A percentile compares a stretch with the other conserved stretches of the same genome.
phyloP scores from a whole-genome alignment of 306 rosid species.

The Quercus mongolica region DNA sequence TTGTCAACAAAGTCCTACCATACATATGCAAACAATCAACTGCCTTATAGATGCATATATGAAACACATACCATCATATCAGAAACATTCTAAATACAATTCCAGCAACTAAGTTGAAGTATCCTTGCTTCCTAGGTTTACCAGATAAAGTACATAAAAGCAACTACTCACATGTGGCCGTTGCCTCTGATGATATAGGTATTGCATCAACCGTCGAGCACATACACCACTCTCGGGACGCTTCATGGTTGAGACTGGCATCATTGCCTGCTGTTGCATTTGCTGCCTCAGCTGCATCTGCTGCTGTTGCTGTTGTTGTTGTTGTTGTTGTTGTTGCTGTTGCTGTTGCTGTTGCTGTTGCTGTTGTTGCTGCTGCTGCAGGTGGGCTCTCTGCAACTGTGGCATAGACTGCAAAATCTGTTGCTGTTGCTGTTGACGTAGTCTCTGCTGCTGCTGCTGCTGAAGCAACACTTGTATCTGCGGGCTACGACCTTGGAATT shows the following conservation, averaged over 20 bases:
- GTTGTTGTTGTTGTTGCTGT: slow-evolving; percentile 20
- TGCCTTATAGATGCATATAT: background rate
- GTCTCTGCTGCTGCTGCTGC: slow-evolving; percentile 52
- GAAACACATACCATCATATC: background rate
- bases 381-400: slow-evolving; percentile 69
- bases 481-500: slow-evolving; percentile 68
- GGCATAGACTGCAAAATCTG: slow-evolving; percentile 88
- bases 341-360: slow-evolving; percentile 33
- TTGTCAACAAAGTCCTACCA: background rate
- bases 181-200: slow-evolving; percentile 89
- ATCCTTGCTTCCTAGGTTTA: background rate
- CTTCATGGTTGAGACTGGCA: slow-evolving; percentile 57
- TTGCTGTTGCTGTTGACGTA: slow-evolving; percentile 61
- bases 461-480: slow-evolving; percentile 76
- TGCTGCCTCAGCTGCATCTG: slow-evolving; percentile 84
- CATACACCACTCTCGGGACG: slow-evolving; percentile 88
- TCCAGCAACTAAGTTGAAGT: background rate
- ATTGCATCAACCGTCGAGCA: slow-evolving; percentile 95
- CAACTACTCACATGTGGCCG: slow-evolving; percentile 65
- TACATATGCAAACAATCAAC: background rate
- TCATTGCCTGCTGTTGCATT: slow-evolving; percentile 75
- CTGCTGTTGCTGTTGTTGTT: slow-evolving; percentile 52
- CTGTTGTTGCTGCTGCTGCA: slow-evolving; percentile 58
- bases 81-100: background rate
- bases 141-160: slow-evolving; percentile 1